Conservation (phyloP, 1,139 yeast genomes). For the Taphrina pruni region DNA sequence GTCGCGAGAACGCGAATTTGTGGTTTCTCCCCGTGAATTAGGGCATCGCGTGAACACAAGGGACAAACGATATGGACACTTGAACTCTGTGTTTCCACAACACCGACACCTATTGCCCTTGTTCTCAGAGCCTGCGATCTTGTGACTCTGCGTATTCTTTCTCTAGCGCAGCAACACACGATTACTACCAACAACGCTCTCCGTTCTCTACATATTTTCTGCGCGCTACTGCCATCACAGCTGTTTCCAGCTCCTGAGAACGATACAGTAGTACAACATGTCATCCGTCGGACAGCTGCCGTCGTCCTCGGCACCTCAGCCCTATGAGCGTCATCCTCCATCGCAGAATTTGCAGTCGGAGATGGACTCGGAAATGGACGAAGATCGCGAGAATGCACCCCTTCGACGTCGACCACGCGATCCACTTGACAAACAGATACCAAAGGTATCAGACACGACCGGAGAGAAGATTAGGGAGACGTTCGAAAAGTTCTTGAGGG, state of each 20-base stretch:
- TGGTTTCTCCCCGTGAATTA: not conserved
- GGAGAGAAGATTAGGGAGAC: conserved; percentile 94
- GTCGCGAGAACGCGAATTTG: conserved; percentile 30
- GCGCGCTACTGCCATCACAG: too few relatives aligned
- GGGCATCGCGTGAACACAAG: not conserved
- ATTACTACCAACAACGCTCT: too few relatives aligned
- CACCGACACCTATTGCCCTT: not conserved
- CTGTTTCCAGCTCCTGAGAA: too few relatives aligned
- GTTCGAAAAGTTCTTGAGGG: conserved; percentile 82
- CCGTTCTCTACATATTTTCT: too few relatives aligned
- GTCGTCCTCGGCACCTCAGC: conserved; percentile 33
- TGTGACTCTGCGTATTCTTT: too few relatives aligned
- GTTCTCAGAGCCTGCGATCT: too few relatives aligned
- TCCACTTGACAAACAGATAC: conserved; percentile 56
- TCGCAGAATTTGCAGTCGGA: conserved; percentile 17
- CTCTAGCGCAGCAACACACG: too few relatives aligned
- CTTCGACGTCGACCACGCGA: conserved; percentile 44
- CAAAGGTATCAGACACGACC: conserved; percentile 86
- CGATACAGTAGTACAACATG: conserved; percentile 3
- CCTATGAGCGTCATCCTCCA: conserved; percentile 29
- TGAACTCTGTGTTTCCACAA: not conserved
- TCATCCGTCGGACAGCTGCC: conserved; percentile 35
- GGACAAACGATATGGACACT: not conserved
- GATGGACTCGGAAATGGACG: conserved; percentile 42
- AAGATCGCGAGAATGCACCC: conserved; percentile 40